These are phyloP conservation scores for Plasmodium vivax DNA, from an alignment of 169 alveolate species.

Conservation along the genomic window DNA sequence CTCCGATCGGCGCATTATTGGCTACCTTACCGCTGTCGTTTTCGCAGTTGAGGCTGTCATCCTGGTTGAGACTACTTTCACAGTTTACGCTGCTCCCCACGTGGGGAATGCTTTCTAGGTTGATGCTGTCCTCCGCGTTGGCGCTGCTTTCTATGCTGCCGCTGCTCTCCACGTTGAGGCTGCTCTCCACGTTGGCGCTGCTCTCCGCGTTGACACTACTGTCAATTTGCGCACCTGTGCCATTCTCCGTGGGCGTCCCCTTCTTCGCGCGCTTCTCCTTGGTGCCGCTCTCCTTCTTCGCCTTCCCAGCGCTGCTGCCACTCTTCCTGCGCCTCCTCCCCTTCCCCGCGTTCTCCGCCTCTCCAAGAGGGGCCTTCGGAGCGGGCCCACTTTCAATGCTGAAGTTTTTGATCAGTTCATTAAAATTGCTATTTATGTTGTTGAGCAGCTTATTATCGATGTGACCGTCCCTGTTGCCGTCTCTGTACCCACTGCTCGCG, in stretches of 20 bases:
- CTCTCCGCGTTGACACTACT: background rate
- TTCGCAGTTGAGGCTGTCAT: background rate
- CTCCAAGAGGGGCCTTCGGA: background rate
- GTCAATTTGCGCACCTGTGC: background rate
- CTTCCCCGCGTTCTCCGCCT: background rate
- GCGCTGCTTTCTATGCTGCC: background rate
- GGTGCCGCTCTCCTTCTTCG: background rate
- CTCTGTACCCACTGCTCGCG: too few relatives aligned
- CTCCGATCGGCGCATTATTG: background rate
- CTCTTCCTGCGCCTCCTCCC: background rate
- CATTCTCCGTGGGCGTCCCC: background rate
- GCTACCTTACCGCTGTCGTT: background rate
- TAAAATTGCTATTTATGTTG: slow-evolving; percentile 9
- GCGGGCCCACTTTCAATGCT: slow-evolving; percentile 14
- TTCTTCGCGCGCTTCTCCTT: background rate
- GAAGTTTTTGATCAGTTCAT: slow-evolving; percentile 6
- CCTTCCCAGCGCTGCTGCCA: background rate
- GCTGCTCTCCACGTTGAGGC: background rate
- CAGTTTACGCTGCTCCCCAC: background rate
- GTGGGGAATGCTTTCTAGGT: background rate
- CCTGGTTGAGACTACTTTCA: background rate
- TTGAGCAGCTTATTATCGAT: background rate
- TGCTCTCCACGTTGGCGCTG: background rate
- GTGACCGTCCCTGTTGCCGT: background rate
- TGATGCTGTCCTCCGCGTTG: background rate